These are phyloP conservation scores for Bolboschoenoplectus hybrid DNA, from an alignment of 202 grass and related monocot species.

Conservation along the genomic window DNA sequence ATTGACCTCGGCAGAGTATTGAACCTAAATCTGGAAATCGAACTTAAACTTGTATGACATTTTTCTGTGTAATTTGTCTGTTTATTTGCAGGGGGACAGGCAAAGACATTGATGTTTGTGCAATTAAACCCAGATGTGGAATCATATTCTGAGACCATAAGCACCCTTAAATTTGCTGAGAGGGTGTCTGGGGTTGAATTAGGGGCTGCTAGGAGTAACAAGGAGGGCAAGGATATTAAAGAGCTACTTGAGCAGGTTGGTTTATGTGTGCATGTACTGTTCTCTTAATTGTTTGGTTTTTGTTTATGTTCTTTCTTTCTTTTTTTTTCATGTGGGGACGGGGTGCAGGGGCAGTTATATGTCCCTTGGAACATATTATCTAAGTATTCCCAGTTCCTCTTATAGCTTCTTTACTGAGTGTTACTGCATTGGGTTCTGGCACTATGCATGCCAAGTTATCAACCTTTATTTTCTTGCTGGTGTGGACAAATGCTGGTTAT, in stretches of 20 bases:
- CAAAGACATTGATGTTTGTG: conserved; percentile 98
- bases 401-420: not conserved
- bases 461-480: not conserved
- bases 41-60: not conserved
- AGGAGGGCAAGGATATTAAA: conserved; percentile 96
- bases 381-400: not conserved
- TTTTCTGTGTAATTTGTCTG: conserved; percentile 26
- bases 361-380: not conserved
- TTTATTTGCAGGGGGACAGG: conserved; percentile 79
- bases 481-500: not conserved
- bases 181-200: conserved; percentile 97
- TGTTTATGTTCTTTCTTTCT: not conserved
- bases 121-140: conserved; percentile 98
- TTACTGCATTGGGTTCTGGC: not conserved
- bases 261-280: not conserved
- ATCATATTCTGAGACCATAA: conserved; percentile 91
- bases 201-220: conserved; percentile 92
- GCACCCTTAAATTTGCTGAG: conserved; percentile 96
- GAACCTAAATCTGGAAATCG: not conserved
- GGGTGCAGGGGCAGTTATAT: not conserved
- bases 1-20: not conserved
- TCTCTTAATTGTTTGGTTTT: not conserved
- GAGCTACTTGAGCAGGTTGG: conserved; percentile 89
- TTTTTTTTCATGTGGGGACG: not conserved
- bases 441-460: not conserved